phyloP scores from a whole-genome alignment of 163 green algal species.

The Trebouxia gelatinosa region DNA sequence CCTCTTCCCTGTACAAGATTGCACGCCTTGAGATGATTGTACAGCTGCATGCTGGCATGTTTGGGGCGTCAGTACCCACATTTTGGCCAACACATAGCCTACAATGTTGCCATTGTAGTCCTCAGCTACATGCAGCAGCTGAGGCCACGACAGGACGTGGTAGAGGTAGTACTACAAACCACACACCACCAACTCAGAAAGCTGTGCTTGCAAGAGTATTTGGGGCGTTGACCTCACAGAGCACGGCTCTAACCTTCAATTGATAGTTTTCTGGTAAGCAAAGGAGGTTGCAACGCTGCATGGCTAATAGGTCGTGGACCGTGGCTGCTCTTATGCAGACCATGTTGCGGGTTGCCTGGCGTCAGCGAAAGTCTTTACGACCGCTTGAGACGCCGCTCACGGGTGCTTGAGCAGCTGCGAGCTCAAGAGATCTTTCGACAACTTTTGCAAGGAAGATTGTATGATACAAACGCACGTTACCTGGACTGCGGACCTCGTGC shows the following conservation, averaged over 20 bases:
- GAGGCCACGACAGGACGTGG: constrained; percentile 97
- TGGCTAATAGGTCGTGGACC: constrained; percentile 93
- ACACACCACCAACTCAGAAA: neutral
- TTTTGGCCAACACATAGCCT: constrained; percentile 98
- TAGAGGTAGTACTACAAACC: constrained; percentile 98
- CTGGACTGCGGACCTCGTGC: too few relatives aligned
- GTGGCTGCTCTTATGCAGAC: constrained; percentile 89
- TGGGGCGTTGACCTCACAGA: too few relatives aligned
- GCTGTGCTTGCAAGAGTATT: too few relatives aligned
- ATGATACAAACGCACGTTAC: too few relatives aligned
- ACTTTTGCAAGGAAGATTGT: too few relatives aligned
- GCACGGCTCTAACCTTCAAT: constrained; percentile 93
- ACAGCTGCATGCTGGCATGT: neutral
- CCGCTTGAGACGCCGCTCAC: too few relatives aligned
- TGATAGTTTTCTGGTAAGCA: constrained; percentile 99
- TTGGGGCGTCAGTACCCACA: constrained; percentile 45
- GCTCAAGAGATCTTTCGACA: too few relatives aligned
- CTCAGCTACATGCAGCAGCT: constrained; percentile 97
- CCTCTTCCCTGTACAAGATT: constrained; percentile 82
- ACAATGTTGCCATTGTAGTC: constrained; percentile 96
- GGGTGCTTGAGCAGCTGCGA: too few relatives aligned
- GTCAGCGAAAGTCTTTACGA: too few relatives aligned
- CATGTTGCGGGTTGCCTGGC: too few relatives aligned
- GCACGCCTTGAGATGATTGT: neutral
- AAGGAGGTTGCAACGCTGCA: constrained; percentile 97